Evolutionary conservation across 1,284 basidiomycete species (phyloP), one percentile per base, ranked within the genome.

Genomic region (Ustilago trichophora): DNA sequence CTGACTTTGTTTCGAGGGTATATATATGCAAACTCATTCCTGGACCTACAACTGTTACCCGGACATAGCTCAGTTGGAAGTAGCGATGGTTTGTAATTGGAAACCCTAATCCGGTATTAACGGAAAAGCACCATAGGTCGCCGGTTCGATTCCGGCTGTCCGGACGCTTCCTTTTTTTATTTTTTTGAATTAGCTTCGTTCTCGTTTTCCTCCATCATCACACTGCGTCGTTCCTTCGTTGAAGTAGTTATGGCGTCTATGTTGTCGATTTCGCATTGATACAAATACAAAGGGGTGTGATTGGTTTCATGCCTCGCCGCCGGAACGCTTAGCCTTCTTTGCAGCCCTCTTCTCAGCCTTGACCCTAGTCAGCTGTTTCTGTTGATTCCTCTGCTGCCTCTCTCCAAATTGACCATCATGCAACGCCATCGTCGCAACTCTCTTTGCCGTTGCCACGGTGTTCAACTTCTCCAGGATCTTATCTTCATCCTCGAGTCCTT

Each of bases 321-420:
- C n/a, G n/a, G n/a, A n/a, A n/a, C n/a, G 44, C 42, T 63, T 68
- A 2, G 43, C 43, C 36, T 42, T 51, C 53, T 58, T 65, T 7
- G 41, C 57, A 13, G 49, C 59, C 12, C 49, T 40, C 44, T 41
- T 63, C 21, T 63, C 68, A 3, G 51, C 50, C 59, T 67, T 64
- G 29, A 53, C 22, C 21, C 55, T 43, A 2, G 56, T 56, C 57
- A 45, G 27, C 21, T 72, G 67, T 78, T 92, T 92, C 62, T 88
- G 84, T 78, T 84, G 85, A 78, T 91, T 87, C 34, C 91, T 88
- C 83, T 90, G 87, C 82, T 95, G 91, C 54, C 92, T 86, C 82
- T 90, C 88, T 21, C 94, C 95, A 83, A 97, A 97, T 57, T 90
- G 87, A 15, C 91, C 90, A 75, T 94, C 92, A 76, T 95, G 91